Evolutionary conservation across 129 eudicot genomes (phyloP), one percentile per base, ranked within the genome.

Genomic region (Oenanthe sinensis): DNA sequence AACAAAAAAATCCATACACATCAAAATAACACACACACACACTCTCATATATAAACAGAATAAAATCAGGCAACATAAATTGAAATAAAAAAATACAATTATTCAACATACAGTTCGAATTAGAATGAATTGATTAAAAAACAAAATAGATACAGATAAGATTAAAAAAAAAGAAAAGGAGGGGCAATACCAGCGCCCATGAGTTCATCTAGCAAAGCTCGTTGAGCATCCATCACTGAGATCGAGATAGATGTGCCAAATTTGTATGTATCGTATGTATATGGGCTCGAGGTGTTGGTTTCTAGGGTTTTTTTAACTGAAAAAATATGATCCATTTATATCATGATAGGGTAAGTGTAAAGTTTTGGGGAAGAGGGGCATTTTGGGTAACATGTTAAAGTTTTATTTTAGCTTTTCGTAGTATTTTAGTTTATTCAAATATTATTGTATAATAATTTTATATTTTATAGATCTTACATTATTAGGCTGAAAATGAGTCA

Each of bases 151-250:
- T 39, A 33, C 0, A 9, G 36, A 44, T 14, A 76, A 8, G 36
- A 26, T 49, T 44, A 22, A 24, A 30, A n/a, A 12, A 2, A 76
- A 22, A 74, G 60, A 9, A 11, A 10, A 14, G 15, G n/a, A 2
- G n/a, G 24, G 24, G 24, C 24, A 55, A 24, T 82, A 92, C 99
- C 99, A 85, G 96, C 73, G 55, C 99, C 99, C 97, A 95, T 90
- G 75, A 95, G 99, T 87, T 95, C 99, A 74, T 95, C 99, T 33
- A 95, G 91, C 86, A 95, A 85, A 71, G 99, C 99, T 82, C 99
- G 81, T 81, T 95, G 99, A 49, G 99, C 99, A 77, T 95, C 99
- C 99, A 95, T 95, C 72, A 79, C 73, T 13, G 8, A 68, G 73
- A 68, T 30, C 40, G n/a, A 33, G n/a, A 28, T 43, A 67, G 42